Base-by-base conservation (phyloP, 139 green algal genomes). In the Chlorella sp. region DNA sequence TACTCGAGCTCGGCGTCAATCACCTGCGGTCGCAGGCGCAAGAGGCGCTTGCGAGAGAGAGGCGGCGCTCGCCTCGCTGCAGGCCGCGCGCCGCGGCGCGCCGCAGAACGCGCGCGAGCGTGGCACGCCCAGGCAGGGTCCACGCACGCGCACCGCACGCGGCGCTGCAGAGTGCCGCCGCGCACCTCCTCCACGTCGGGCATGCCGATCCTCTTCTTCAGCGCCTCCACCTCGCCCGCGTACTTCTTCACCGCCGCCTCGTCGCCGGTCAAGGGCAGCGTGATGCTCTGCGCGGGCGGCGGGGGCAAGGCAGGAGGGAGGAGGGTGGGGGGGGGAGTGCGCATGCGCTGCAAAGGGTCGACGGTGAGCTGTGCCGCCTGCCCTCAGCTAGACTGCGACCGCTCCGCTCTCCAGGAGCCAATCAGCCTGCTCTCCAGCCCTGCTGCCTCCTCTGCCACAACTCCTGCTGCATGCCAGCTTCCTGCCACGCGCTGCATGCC, bases 191-290 rank as follows among this genome's bases (percentile, higher is more conserved):
- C 56, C 43, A 79, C 60, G 27, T 83, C 80, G 35, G 84, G 62
- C 59, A 87, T 77, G 56, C 84, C 84, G 67, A 82, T 73, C 77
- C 83, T 35, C 45, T 82, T 80, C 29, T 84, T 85, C 35, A 90
- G 69, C 3, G 68, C 63, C 59, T 89, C 77, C 63, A 90, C 76
- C 6, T 87, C 68, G 3, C 63, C 40, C 14, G 80, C 83, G 68
- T 86, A 90, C 71, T 89, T 86, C 33, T 79, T 81, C 12, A 89
- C 61, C 7, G 86, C 83, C 14, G 63, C 67, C 15, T 77, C 74
- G 76, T 90, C 83, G 23, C 83, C 86, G 17, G 72, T 79, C 45
- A 89, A 59, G 0, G 86, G 86, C 25, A 89, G 40, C 12, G 55
- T 48, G 48, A 90, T 89, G 42, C 65, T 81, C 83, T 89, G 77